These are phyloP conservation scores for Diaporthe citrichinensis DNA, from an alignment of 2,329 filamentous ascomycete species.

Conservation along the genomic window DNA sequence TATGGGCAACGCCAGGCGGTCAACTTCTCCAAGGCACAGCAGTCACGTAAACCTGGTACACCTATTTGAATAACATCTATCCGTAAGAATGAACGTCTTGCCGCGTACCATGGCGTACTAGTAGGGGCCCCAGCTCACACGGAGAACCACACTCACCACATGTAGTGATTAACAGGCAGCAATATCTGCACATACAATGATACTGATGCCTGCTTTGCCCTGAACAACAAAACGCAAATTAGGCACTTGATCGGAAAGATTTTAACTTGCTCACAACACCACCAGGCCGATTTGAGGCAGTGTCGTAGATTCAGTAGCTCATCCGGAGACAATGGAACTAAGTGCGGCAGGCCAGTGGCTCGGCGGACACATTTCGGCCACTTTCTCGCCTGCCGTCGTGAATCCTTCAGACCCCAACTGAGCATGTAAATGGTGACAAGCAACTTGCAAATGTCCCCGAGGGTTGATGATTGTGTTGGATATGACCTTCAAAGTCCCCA, in stretches of 20 bases:
- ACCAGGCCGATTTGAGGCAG: neutral
- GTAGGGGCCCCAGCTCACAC: neutral
- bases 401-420: constrained; percentile 9
- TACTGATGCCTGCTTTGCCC: neutral
- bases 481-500: neutral
- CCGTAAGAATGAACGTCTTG: neutral
- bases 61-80: neutral
- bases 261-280: neutral
- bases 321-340: neutral
- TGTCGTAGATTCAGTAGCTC: neutral
- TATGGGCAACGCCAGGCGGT: neutral
- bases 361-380: constrained; percentile 28
- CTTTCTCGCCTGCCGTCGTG: neutral
- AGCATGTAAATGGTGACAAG: neutral
- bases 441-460: constrained; percentile 1
- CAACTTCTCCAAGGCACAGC: neutral
- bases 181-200: neutral
- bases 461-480: too few relatives aligned
- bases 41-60: neutral
- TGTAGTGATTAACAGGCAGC: neutral
- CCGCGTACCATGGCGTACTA: neutral
- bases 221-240: neutral
- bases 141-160: neutral
- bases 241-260: neutral
- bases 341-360: neutral